Evolutionary conservation across 768 basidiomycete species (phyloP).

Genomic region (Nidula microcarpa): DNA sequence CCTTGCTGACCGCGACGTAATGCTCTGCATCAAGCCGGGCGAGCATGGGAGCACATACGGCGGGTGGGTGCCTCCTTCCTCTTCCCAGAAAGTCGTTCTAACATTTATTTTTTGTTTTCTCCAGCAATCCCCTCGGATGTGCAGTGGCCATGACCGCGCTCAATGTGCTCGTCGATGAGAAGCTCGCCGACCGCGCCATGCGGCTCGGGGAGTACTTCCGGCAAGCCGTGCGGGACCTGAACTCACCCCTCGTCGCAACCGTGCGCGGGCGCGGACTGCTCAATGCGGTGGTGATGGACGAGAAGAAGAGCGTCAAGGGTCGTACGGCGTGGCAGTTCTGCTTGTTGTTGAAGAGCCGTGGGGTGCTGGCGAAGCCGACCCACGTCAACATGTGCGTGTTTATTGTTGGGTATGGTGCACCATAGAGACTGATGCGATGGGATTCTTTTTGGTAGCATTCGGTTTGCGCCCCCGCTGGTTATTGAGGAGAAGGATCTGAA

Average conservation of each 20-base stretch:
- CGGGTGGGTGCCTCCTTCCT: constrained; percentile 50
- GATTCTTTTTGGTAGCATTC: constrained; percentile 55
- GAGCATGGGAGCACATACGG: constrained; percentile 97
- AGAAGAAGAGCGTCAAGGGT: constrained; percentile 69
- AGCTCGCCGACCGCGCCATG: constrained; percentile 77
- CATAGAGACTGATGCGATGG: background rate
- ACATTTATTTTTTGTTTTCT: background rate
- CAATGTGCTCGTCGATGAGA: constrained; percentile 86
- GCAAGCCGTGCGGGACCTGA: constrained; percentile 49
- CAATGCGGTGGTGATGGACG: constrained; percentile 93
- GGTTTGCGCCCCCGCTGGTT: constrained; percentile 94
- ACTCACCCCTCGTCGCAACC: constrained; percentile 66
- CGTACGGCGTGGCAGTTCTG: constrained; percentile 96
- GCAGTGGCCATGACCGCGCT: constrained; percentile 95
- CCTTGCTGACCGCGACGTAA: constrained; percentile 84
- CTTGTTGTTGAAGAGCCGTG: constrained; percentile 84
- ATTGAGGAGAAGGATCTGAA: constrained; percentile 85
- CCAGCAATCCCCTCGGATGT: constrained; percentile 89
- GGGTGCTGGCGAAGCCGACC: constrained; percentile 94
- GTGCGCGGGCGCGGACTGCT: constrained; percentile 88
- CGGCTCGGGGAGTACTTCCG: constrained; percentile 83
- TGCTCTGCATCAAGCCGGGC: constrained; percentile 92
- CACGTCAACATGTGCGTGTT: constrained; percentile 84
- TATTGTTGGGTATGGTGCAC: background rate
- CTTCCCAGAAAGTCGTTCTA: background rate